A percentile compares a stretch with the other conserved stretches of the same genome.
Conservation (phyloP, 2,329 filamentous ascomycete species). For the Xenosphaeropsis pyriputrescens region DNA sequence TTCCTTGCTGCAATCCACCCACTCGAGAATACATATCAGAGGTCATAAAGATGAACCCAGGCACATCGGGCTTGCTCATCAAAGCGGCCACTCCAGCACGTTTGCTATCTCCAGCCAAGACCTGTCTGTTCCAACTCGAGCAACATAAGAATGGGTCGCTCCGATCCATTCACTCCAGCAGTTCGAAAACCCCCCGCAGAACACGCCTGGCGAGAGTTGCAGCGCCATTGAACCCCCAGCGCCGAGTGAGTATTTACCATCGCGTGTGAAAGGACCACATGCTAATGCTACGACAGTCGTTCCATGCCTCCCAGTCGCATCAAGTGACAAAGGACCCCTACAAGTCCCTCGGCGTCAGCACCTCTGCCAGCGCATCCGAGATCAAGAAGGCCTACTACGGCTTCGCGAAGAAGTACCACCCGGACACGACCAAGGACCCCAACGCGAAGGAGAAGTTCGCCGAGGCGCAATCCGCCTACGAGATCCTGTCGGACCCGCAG, state of each 20-base stretch:
- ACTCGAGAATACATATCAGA: no score
- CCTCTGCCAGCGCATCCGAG: slow-evolving; percentile 65
- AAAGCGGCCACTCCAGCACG: slow-evolving; percentile 15
- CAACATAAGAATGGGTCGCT: neutral
- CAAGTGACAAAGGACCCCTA: slow-evolving; percentile 60
- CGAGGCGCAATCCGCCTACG: slow-evolving; percentile 87
- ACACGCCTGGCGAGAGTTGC: neutral
- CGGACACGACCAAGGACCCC: slow-evolving; percentile 92
- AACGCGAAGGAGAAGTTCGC: slow-evolving; percentile 89
- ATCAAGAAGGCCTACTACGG: slow-evolving; percentile 99
- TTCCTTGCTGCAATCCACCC: no score
- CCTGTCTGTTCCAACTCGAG: slow-evolving; percentile 7
- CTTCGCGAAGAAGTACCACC: slow-evolving; percentile 92
- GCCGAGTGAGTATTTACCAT: no score
- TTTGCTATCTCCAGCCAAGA: slow-evolving; percentile 12
- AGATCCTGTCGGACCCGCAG: slow-evolving; percentile 80
- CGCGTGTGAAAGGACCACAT: no score
- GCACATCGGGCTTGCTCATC: slow-evolving; percentile 15
- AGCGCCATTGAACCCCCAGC: no score
- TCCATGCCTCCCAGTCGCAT: slow-evolving; percentile 15
- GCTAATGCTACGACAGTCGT: slow-evolving; percentile 8
- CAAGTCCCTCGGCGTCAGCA: slow-evolving; percentile 68
- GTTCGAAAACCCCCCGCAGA: neutral
- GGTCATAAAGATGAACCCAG: slow-evolving; percentile 13
- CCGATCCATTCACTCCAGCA: neutral